Conservation (phyloP, 2,329 filamentous ascomycete species). For the Hypoxylon sp. region DNA sequence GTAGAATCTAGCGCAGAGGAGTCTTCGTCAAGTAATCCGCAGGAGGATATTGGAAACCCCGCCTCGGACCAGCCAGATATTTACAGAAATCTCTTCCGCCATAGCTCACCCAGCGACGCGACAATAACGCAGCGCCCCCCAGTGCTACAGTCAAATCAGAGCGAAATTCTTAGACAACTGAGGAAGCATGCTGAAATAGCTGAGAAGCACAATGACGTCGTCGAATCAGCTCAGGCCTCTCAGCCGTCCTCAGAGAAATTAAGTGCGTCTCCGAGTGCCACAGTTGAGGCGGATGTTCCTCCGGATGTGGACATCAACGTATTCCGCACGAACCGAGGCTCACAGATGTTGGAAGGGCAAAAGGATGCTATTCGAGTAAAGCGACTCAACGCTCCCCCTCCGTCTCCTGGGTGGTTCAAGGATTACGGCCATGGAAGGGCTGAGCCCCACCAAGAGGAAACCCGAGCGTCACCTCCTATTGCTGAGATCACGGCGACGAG, state of each 20-base stretch:
- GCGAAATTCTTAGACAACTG: conserved; percentile 47
- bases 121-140: conserved; percentile 28
- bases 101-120: conserved; percentile 27
- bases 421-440: conserved; percentile 53
- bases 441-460: conserved; percentile 29
- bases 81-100: conserved; percentile 29
- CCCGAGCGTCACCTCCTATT: conserved; percentile 33
- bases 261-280: conserved; percentile 5
- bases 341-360: conserved; percentile 59
- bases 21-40: conserved; percentile 3
- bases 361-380: conserved; percentile 44
- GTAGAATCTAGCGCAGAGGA: conserved; percentile 14
- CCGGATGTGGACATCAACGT: conserved; percentile 62
- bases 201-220: conserved; percentile 5
- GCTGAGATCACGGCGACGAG: conserved; percentile 31
- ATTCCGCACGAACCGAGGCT: conserved; percentile 61
- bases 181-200: conserved; percentile 23
- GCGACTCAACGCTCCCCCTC: conserved; percentile 41
- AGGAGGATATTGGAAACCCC: background rate
- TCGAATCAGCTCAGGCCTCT: conserved; percentile 1
- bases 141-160: conserved; percentile 42
- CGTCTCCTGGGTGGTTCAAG: conserved; percentile 55
- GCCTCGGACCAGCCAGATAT: conserved; percentile 25
- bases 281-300: conserved; percentile 55
- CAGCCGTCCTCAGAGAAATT: conserved; percentile 12